A percentile compares a stretch with the other conserved stretches of the same genome.
phyloP scores from a whole-genome alignment of 495 filamentous ascomycete species.

The Neurospora pannonica region DNA sequence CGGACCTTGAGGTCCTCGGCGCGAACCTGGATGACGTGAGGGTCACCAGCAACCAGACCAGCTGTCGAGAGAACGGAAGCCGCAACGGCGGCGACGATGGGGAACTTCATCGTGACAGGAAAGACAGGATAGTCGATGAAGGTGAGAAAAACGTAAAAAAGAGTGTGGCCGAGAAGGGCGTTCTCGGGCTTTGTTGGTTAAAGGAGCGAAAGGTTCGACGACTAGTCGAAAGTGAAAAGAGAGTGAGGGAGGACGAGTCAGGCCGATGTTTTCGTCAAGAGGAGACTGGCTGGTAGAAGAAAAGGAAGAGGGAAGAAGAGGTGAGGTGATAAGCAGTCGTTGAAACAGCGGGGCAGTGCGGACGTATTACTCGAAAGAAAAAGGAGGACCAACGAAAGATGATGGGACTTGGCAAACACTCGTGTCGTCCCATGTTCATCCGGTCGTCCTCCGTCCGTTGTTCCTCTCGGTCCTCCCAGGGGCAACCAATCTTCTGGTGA shows the following conservation, averaged over 20 bases:
- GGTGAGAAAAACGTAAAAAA: neutral
- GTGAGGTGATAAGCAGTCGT: neutral
- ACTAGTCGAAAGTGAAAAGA: neutral
- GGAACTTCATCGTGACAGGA: constrained; percentile 15
- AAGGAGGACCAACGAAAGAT: constrained; percentile 7
- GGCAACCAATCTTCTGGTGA: neutral
- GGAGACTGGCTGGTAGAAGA: constrained; percentile 1
- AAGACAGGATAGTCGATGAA: neutral
- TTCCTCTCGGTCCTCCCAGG: neutral
- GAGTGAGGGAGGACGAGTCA: neutral
- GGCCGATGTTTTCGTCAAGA: neutral
- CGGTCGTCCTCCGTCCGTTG: neutral
- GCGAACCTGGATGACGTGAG: constrained; percentile 10
- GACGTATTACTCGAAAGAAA: neutral
- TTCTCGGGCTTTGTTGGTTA: neutral
- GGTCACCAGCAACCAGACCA: constrained; percentile 14
- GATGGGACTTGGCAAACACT: neutral
- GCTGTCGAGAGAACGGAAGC: constrained; percentile 18
- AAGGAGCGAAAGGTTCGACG: neutral
- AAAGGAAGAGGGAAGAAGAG: neutral
- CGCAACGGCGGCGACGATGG: constrained; percentile 15
- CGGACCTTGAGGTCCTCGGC: constrained; percentile 20
- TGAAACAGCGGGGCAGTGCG: constrained; percentile 6
- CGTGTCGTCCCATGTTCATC: neutral
- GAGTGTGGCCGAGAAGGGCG: neutral